Conservation (phyloP, 192 early-diverging fungal genomes). For the Backusella tarrabulga region DNA sequence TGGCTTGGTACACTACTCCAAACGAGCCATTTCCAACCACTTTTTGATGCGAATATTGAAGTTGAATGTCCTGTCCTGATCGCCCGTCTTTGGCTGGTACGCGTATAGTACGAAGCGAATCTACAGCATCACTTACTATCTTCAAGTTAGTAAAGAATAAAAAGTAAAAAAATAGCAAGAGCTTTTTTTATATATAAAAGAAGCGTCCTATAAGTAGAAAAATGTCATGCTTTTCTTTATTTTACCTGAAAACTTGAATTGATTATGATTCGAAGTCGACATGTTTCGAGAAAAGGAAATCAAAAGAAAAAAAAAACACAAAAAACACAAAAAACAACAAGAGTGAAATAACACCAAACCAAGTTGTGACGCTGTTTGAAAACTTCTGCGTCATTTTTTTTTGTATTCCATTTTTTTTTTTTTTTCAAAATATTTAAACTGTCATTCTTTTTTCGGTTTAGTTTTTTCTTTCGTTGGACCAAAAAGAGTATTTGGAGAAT, state of each 20-base stretch:
- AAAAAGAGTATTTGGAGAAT: too few species aligned
- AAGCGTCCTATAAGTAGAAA: background rate
- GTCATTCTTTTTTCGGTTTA: too few species aligned
- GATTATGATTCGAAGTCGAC: conserved; percentile 12
- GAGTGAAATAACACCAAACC: background rate
- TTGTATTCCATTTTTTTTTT: background rate
- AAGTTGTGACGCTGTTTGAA: background rate
- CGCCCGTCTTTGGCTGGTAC: conserved; percentile 83
- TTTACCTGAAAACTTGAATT: conserved; percentile 19
- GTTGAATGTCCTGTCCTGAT: conserved; percentile 78
- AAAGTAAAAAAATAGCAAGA: background rate
- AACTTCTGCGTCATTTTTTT: background rate
- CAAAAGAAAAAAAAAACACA: background rate
- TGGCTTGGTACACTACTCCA: conserved; percentile 96
- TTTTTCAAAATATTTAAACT: too few species aligned
- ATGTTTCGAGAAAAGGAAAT: background rate
- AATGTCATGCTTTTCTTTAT: background rate
- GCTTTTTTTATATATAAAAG: background rate
- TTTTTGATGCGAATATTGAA: conserved; percentile 87
- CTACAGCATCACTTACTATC: conserved; percentile 31
- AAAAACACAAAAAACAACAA: background rate
- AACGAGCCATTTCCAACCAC: conserved; percentile 97
- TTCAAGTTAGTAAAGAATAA: background rate
- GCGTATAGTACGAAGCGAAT: conserved; percentile 61
- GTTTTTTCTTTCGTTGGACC: too few species aligned